Base-by-base conservation (phyloP, 345 rosid genomes). In the Litchi chinensis region DNA sequence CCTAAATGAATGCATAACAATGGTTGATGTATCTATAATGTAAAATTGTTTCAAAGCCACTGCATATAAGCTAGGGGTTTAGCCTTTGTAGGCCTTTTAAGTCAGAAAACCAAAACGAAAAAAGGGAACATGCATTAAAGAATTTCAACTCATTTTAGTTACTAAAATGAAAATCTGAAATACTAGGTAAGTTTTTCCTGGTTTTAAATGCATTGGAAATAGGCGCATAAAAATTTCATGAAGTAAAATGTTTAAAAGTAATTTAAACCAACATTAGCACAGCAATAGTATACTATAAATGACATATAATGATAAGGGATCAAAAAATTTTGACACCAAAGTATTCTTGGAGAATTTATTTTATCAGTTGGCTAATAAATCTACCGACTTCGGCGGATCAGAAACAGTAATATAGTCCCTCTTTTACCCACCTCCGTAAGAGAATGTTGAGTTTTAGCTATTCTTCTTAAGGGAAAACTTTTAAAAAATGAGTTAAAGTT, bases 121-220 rank as follows among this genome's bases (percentile, higher is more conserved):
- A 12, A 50, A 5, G 15, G 67, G 28, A 40, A 13, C 67, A 32
- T 32, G 37, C 26, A 40, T 3, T 3, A 57, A 59, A 1, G 76
- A 59, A 73, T 59, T 73, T 73, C 54, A 73, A 44, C 52, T 73
- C 54, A 73, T 57, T 57, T 21, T 40, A 59, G 37, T 22, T 7
- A 40, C 44, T 19, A 59, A 4, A 73, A 41, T 22, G 39, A 69
- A 18, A 70, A 32, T 32, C 37, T 32, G 37, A 32, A 2, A 32
- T 32, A 26, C 74, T 8, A 11, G 19, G 15, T 70, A 50, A 13
- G 60, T 70, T 60, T 50, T 50, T 43, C 52, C 54, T 5, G 37
- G 37, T 32, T 32, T 32, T 32, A 32, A 32, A 32, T 32, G 56
- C 15, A 15, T 12, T 50, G 15, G 15, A 50, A 50, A 50, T 50